A percentile compares a stretch with the other conserved stretches of the same genome.
Evolutionary conservation across 2,329 filamentous ascomycete species (phyloP).

Genomic region (Fusarium nanum): DNA sequence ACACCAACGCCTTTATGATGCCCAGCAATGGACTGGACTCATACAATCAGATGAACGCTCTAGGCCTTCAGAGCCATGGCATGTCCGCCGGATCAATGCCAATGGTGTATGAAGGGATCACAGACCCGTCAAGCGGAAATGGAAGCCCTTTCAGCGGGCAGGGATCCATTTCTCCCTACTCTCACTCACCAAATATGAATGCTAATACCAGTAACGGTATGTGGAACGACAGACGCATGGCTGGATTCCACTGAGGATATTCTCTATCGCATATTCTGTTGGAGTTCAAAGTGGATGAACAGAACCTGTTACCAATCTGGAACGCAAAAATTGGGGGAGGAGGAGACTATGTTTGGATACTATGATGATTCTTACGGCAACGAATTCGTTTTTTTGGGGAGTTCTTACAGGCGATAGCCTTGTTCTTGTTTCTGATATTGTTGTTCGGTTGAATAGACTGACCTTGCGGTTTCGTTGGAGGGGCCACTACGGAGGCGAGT

Average conservation of each 20-base stretch:
- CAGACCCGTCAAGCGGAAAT: conserved; percentile 49
- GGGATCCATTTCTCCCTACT: conserved; percentile 52
- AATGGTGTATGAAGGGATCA: conserved; percentile 49
- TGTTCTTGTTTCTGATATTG: conserved; percentile 25
- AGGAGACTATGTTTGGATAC: conserved; percentile 32
- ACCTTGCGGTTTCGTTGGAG: conserved; percentile 14
- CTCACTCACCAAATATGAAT: conserved; percentile 51
- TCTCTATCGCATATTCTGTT: background rate
- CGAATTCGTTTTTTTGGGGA: conserved; percentile 11
- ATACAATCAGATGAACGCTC: conserved; percentile 49
- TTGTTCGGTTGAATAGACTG: conserved; percentile 23
- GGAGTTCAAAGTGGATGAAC: background rate
- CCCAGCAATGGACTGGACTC: conserved; percentile 47
- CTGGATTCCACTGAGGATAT: conserved; percentile 25
- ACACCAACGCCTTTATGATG: conserved; percentile 44
- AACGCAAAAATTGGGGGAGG: conserved; percentile 9
- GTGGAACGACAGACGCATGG: conserved; percentile 35
- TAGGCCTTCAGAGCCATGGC: conserved; percentile 48
- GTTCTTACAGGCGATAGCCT: conserved; percentile 12
- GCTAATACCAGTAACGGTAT: conserved; percentile 36
- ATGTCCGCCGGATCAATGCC: conserved; percentile 48
- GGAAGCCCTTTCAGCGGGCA: conserved; percentile 54
- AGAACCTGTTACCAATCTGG: conserved; percentile 4
- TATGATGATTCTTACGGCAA: conserved; percentile 37
- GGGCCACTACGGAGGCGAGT: background rate